Base-by-base conservation (phyloP, 164 flowering plant species). In the Tetracentron sinense region DNA sequence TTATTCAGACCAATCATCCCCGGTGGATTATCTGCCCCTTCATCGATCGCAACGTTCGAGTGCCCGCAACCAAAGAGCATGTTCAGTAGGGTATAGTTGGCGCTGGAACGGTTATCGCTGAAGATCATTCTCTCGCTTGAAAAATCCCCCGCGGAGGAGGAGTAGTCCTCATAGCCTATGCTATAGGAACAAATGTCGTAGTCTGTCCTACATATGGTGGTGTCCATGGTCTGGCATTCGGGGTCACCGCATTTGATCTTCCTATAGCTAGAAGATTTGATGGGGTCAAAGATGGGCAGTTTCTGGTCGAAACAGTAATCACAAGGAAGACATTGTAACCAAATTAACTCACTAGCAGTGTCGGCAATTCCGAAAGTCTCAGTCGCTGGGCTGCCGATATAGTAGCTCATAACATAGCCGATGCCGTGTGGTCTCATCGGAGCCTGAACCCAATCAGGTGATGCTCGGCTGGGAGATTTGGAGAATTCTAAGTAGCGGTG, bases 301-400 rank as follows among this genome's bases (percentile, higher is more conserved):
- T 17, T 27, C 23, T 44, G 62, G 7, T 25, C 4, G 62, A 11
- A 27, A 47, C 62, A 59, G 1, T 42, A 1, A 6, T 26, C 16
- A n/a, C 62, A 59, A 27, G 62, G 62, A 14, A 17, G 21, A 47
- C 62, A 59, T 16, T 59, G 62, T 31, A 59, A 25, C 62, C 62
- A 59, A 1, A 29, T 19, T 29, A 55, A 2, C 0, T 55, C 42
- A 31, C 58, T 55, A 4, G 21, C 58, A 2, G 58, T 55, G 42
- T 55, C 58, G 2, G n/a, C 42, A 20, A 55, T 55, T 4, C 42
- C 58, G 10, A 5, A 55, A 1, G 38, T 55, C 42, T 55, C 42
- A 19, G 25, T 31, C 1, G 58, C 42, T 17, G 58, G 58, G n/a
- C 42, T 55, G 11, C 42, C 58, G 0, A 55, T 55, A 3, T 17